A percentile compares a stretch with the other conserved stretches of the same genome.
These are phyloP conservation scores for Scedosporium boydii DNA, from an alignment of 2,329 filamentous ascomycete genomes.

Conservation along the genomic window DNA sequence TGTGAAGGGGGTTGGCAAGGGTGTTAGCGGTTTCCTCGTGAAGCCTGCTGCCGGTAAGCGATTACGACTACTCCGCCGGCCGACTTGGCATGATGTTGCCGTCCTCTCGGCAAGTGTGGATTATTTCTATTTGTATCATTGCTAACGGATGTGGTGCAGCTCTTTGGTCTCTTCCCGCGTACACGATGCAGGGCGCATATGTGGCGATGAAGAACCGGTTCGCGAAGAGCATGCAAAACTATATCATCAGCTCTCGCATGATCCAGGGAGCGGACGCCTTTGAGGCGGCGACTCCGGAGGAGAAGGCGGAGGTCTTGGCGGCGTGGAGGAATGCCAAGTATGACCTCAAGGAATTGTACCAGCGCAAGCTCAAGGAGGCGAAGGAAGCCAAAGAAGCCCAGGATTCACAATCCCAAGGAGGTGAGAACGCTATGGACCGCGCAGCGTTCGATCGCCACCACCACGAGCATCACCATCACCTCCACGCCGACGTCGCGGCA, in stretches of 20 bases:
- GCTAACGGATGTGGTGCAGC: slow-evolving; percentile 2
- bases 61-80: background rate
- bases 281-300: slow-evolving; percentile 39
- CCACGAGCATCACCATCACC: background rate
- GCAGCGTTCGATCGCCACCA: background rate
- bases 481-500: slow-evolving; percentile 12
- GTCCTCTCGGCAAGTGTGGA: too few relatives aligned
- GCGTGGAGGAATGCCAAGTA: slow-evolving; percentile 54
- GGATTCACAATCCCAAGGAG: slow-evolving; percentile 7
- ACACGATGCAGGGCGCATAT: slow-evolving; percentile 73
- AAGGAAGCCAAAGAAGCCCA: slow-evolving; percentile 8
- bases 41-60: slow-evolving; percentile 69
- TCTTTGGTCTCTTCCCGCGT: slow-evolving; percentile 45
- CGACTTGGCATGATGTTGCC: background rate
- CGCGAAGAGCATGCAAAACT: slow-evolving; percentile 63
- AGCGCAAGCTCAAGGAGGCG: slow-evolving; percentile 36
- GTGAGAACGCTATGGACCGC: background rate
- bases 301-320: slow-evolving; percentile 53
- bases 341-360: slow-evolving; percentile 51
- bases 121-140: background rate
- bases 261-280: slow-evolving; percentile 65
- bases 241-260: slow-evolving; percentile 69
- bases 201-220: slow-evolving; percentile 66
- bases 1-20: slow-evolving; percentile 72
- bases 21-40: slow-evolving; percentile 68